Evolutionary conservation across 805 yeast species (phyloP).

Genomic region (Wickerhamomyces rabaulensis): DNA sequence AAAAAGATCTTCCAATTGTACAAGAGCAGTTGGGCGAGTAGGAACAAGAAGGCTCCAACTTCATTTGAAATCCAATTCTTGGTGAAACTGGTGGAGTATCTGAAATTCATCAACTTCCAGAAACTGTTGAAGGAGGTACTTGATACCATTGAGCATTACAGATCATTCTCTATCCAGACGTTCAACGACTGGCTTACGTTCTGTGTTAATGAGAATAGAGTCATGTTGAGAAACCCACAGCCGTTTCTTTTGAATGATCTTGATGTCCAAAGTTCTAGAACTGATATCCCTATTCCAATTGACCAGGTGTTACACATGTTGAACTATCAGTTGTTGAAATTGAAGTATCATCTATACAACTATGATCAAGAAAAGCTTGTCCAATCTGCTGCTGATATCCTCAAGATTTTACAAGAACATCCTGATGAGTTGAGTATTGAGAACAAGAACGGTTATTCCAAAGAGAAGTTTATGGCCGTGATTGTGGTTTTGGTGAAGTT

Average conservation of each 20-base stretch:
- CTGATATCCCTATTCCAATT: background rate
- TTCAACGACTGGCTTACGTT: conserved; percentile 14
- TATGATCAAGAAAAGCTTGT: conserved; percentile 10
- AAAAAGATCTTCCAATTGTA: conserved; percentile 27
- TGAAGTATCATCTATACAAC: conserved; percentile 11
- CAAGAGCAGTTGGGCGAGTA: conserved; percentile 26
- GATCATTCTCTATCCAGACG: background rate
- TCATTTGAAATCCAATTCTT: conserved; percentile 16
- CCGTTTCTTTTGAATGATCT: conserved; percentile 4
- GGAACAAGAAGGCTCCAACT: conserved; percentile 9
- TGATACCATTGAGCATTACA: conserved; percentile 10
- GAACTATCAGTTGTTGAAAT: conserved; percentile 9
- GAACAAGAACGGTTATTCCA: conserved; percentile 9
- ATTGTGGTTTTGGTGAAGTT: conserved; percentile 12
- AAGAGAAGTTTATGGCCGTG: conserved; percentile 7
- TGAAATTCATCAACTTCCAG: conserved; percentile 17
- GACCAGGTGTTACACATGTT: conserved; percentile 6
- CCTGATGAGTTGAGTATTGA: conserved; percentile 7
- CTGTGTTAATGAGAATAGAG: conserved; percentile 9
- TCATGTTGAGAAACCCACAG: conserved; percentile 8
- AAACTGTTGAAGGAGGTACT: conserved; percentile 11
- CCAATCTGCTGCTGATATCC: conserved; percentile 5
- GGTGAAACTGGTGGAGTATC: conserved; percentile 12
- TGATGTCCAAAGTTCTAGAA: background rate
- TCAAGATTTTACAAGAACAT: background rate